Evolutionary conservation across 1,284 basidiomycete genomes (phyloP).

Genomic region (Athelia psychrophila): DNA sequence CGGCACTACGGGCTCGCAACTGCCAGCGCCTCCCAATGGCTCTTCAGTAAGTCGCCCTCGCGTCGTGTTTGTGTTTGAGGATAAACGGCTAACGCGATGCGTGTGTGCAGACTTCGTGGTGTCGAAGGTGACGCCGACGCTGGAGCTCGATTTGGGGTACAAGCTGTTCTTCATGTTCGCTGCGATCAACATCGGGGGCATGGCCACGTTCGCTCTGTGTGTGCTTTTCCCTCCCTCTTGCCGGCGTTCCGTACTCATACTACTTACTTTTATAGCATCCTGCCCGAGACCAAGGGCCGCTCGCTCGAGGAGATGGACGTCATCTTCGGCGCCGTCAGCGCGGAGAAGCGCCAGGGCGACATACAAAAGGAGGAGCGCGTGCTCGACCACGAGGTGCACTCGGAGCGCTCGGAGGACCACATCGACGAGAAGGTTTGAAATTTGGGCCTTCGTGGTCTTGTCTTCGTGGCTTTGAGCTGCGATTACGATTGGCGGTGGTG

Average conservation of each 20-base stretch:
- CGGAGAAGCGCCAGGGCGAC: constrained; percentile 39
- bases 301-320: constrained; percentile 52
- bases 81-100: background rate
- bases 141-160: constrained; percentile 58
- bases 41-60: constrained; percentile 59
- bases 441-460: no score
- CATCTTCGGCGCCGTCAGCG: constrained; percentile 50
- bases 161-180: constrained; percentile 73
- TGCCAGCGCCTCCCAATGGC: constrained; percentile 74
- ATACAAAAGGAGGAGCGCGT: constrained; percentile 27
- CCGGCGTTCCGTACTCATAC: no score
- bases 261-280: no score
- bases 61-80: background rate
- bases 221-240: no score
- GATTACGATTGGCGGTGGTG: no score
- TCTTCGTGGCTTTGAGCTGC: no score
- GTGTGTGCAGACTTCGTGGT: constrained; percentile 61
- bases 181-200: constrained; percentile 54
- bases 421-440: no score
- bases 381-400: background rate
- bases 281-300: constrained; percentile 1
- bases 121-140: constrained; percentile 66
- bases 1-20: constrained; percentile 74
- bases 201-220: constrained; percentile 44
- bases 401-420: background rate